Evolutionary conservation across 2,329 filamentous ascomycete species (phyloP), one percentile per base, ranked within the genome.

Genomic region (Pseudocercospora pini-densiflorae): DNA sequence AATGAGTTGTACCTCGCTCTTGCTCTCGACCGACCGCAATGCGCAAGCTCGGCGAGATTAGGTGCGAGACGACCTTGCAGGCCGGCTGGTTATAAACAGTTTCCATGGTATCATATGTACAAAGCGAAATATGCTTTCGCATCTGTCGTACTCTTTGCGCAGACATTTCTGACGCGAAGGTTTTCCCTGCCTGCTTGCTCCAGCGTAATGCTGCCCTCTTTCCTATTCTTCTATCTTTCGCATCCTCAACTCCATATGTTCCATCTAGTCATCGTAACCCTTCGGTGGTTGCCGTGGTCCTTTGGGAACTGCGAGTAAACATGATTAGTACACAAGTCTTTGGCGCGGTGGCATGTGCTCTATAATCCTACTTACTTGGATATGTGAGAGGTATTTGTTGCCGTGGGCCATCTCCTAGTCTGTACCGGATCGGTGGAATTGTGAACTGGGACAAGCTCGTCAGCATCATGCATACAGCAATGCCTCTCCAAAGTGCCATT

Each of bases 311-410:
- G 68, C 57, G 8, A 16, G 19, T 8, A 51, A 31, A 3, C 2
- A 47, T 14, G 36, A 59, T 67, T 24, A 65, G 59, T 24, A 61
- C 27, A 53, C 16, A 2, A 29, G 33, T 51, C 19, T 53, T 40
- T 45, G 43, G 31, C 19, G 43, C 5, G 57, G 19, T 31, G 19
- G 21, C 33, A n/a, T 29, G 14, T 5, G 19, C 36, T 36, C 36
- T 5, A n/a, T n/a, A 29, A 53, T n/a, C 40, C 36, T n/a, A 87
- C 92, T 79, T 87, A 98, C 94, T 88, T 67, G 95, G 95, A 85
- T 98, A 99, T 78, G 93, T 96, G 80, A 94, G 82, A 33, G 95
- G 95, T 71, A 98, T 89, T 64, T 85, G 87, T 70, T 87, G 83
- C 70, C 90, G 87, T 74, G 89, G 86, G 73, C 89, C 82, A 78